Conservation (phyloP, 2,329 filamentous ascomycete genomes). For the Microdochium nivale region DNA sequence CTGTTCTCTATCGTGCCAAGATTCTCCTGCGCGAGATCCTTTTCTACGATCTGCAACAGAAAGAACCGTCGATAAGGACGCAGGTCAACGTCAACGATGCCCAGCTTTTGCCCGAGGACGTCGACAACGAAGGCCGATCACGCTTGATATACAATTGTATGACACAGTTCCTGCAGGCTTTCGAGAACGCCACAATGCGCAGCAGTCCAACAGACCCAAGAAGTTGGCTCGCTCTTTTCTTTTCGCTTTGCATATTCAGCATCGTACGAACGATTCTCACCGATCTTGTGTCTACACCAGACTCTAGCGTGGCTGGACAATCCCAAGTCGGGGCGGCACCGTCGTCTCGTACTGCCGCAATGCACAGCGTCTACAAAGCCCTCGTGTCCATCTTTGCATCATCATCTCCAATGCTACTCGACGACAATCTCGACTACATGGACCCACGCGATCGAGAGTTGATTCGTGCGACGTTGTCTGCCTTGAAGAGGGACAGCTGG, state of each 20-base stretch:
- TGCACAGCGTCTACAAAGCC: conserved; percentile 42
- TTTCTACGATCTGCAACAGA: conserved; percentile 44
- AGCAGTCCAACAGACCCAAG: conserved; percentile 28
- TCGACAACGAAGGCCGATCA: conserved; percentile 36
- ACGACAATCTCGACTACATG: conserved; percentile 30
- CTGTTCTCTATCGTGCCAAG: conserved; percentile 44
- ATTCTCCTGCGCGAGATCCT: conserved; percentile 44
- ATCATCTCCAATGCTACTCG: conserved; percentile 34
- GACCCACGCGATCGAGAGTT: conserved; percentile 36
- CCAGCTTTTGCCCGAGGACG: conserved; percentile 29
- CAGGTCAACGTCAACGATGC: conserved; percentile 24
- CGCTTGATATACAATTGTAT: conserved; percentile 41
- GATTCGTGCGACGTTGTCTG: conserved; percentile 30
- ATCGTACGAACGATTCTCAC: conserved; percentile 42
- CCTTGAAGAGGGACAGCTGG: conserved; percentile 41
- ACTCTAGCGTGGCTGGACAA: conserved; percentile 14
- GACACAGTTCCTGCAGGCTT: conserved; percentile 40
- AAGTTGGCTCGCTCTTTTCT: conserved; percentile 42
- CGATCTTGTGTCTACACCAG: conserved; percentile 30
- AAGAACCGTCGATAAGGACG: conserved; percentile 33
- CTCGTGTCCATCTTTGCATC: conserved; percentile 39
- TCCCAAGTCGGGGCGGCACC: conserved; percentile 14
- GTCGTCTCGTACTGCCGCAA: conserved; percentile 19
- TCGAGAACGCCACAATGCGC: conserved; percentile 36
- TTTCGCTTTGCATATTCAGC: conserved; percentile 51